phyloP scores from a whole-genome alignment of 495 filamentous ascomycete genomes.

The Hypoxylon rickii region DNA sequence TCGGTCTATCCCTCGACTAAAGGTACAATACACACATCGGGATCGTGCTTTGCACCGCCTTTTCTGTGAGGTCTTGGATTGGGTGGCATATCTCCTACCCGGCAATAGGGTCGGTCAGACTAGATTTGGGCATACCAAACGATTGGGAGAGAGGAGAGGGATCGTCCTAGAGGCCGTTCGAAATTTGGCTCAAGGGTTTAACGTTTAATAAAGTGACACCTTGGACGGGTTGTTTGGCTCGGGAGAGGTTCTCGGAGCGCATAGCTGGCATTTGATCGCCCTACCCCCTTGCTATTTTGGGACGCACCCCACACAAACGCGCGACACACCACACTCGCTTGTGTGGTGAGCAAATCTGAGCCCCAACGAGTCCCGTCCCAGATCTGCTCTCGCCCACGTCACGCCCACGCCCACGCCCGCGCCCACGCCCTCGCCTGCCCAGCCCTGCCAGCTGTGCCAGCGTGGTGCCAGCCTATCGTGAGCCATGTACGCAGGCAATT shows the following conservation, averaged over 20 bases:
- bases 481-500: constrained; percentile 56
- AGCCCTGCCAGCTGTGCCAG: constrained; percentile 43
- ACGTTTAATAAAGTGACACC: constrained; percentile 34
- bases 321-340: constrained; percentile 37
- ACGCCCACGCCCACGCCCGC: constrained; percentile 31
- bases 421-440: constrained; percentile 35
- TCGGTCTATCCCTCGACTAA: constrained; percentile 8
- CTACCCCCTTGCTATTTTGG: constrained; percentile 37
- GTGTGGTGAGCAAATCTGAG: constrained; percentile 40
- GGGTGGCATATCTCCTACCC: constrained; percentile 13
- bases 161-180: constrained; percentile 8
- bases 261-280: constrained; percentile 39
- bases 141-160: constrained; percentile 17
- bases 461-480: constrained; percentile 40
- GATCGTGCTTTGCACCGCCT: constrained; percentile 1
- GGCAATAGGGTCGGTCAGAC: constrained; percentile 16
- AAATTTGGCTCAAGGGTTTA: constrained; percentile 17
- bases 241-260: constrained; percentile 26
- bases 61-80: constrained; percentile 11
- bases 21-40: constrained; percentile 19
- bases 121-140: constrained; percentile 13
- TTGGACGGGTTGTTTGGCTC: constrained; percentile 26
- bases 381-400: constrained; percentile 40
- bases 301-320: constrained; percentile 44
- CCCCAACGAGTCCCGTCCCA: constrained; percentile 41